Conservation (phyloP, 2,329 filamentous ascomycete genomes). For the Ceratocystis huliohia region DNA sequence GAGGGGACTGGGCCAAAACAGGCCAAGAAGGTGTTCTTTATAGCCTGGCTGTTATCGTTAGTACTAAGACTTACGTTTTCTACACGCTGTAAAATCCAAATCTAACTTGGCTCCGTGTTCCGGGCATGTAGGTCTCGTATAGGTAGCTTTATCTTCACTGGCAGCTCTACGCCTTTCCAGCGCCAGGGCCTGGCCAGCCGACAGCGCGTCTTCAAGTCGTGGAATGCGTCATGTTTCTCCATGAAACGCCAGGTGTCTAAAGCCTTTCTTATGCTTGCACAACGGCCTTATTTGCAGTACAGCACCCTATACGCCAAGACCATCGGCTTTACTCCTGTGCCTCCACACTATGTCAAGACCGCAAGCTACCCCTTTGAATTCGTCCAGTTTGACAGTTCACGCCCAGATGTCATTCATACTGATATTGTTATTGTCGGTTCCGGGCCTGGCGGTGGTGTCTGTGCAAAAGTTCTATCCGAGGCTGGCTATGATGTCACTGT, state of each 20-base stretch:
- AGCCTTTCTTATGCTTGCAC: constrained; percentile 41
- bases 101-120: background rate
- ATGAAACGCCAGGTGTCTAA: constrained; percentile 44
- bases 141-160: constrained; percentile 54
- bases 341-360: constrained; percentile 38
- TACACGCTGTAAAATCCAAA: background rate
- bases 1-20: constrained; percentile 27
- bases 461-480: constrained; percentile 67
- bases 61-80: constrained; percentile 22
- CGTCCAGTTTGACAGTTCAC: constrained; percentile 38
- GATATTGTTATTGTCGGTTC: constrained; percentile 81
- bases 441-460: constrained; percentile 72
- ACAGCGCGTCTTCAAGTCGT: constrained; percentile 48
- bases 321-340: constrained; percentile 45
- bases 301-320: constrained; percentile 43
- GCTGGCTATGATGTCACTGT: constrained; percentile 65
- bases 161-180: constrained; percentile 49
- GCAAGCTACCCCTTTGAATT: constrained; percentile 47
- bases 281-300: constrained; percentile 43
- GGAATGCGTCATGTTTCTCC: constrained; percentile 46
- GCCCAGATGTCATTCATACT: background rate
- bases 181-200: constrained; percentile 48
- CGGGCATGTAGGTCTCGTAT: constrained; percentile 41
- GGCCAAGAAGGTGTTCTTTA: constrained; percentile 30
- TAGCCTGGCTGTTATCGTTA: constrained; percentile 35